phyloP scores from a whole-genome alignment of 768 basidiomycete species.

The Termitomyces eurrhizus region DNA sequence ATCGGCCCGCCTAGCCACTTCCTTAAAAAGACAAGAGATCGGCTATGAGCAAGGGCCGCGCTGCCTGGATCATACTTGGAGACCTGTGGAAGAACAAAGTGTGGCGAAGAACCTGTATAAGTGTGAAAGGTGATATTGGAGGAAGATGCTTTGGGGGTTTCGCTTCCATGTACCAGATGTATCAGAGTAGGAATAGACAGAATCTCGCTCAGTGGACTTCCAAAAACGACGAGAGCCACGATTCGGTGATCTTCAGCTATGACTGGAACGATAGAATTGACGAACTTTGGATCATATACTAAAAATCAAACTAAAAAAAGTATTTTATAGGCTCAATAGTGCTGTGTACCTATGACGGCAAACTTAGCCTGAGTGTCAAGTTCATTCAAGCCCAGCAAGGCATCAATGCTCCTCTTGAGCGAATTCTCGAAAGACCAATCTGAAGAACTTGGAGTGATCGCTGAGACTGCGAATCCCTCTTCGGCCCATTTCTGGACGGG shows the following conservation, averaged over 20 bases:
- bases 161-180: conserved; percentile 26
- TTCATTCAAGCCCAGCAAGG: conserved; percentile 30
- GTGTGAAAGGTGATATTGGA: conserved; percentile 23
- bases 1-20: conserved; percentile 44
- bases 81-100: conserved; percentile 41
- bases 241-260: conserved; percentile 27
- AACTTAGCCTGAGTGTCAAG: conserved; percentile 42
- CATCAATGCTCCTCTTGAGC: conserved; percentile 30
- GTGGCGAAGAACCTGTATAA: conserved; percentile 25
- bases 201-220: conserved; percentile 19
- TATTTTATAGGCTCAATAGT: background rate
- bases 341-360: conserved; percentile 35
- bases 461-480: conserved; percentile 48
- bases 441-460: conserved; percentile 22
- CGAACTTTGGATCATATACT: conserved; percentile 32
- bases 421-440: conserved; percentile 21
- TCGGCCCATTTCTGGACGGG: conserved; percentile 52
- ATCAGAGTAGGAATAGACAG: conserved; percentile 30
- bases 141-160: conserved; percentile 18
- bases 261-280: conserved; percentile 24
- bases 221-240: conserved; percentile 35
- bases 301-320: background rate
- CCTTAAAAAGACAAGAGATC: conserved; percentile 42
- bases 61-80: conserved; percentile 35
- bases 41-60: conserved; percentile 42